A percentile compares a stretch with the other conserved stretches of the same genome.
These are phyloP conservation scores for Nakazawaea populi DNA, from an alignment of 805 yeast species.

Conservation along the genomic window DNA sequence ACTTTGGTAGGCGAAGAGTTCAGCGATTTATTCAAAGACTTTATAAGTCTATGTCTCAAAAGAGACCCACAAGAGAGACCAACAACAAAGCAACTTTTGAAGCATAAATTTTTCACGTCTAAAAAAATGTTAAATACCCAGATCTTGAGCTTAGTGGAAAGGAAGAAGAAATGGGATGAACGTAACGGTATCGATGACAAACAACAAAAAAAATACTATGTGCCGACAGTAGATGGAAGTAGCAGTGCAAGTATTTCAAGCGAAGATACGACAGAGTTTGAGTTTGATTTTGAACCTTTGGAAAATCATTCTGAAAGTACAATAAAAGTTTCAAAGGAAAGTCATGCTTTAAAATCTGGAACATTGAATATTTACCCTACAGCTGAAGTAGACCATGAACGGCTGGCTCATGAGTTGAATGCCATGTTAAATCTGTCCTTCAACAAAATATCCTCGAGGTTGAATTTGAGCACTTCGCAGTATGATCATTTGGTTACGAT, in stretches of 20 bases:
- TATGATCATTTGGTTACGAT: constrained; percentile 37
- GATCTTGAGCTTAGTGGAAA: constrained; percentile 34
- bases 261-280: constrained; percentile 11
- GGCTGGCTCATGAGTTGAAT: constrained; percentile 20
- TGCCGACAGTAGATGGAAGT: constrained; percentile 24
- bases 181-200: constrained; percentile 18
- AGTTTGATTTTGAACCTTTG: constrained; percentile 6
- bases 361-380: constrained; percentile 10
- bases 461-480: constrained; percentile 48
- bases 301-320: background rate
- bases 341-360: background rate
- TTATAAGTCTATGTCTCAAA: constrained; percentile 63
- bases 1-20: constrained; percentile 28
- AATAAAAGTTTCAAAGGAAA: background rate
- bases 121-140: constrained; percentile 26
- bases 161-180: constrained; percentile 38
- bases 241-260: background rate
- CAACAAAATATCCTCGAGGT: constrained; percentile 37
- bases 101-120: constrained; percentile 51
- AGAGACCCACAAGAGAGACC: constrained; percentile 68
- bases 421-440: constrained; percentile 36
- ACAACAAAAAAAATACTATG: constrained; percentile 22
- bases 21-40: constrained; percentile 49
- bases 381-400: background rate
- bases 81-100: constrained; percentile 52